Conservation (phyloP, 495 filamentous ascomycete genomes). For the Corynascus novoguineensis region DNA sequence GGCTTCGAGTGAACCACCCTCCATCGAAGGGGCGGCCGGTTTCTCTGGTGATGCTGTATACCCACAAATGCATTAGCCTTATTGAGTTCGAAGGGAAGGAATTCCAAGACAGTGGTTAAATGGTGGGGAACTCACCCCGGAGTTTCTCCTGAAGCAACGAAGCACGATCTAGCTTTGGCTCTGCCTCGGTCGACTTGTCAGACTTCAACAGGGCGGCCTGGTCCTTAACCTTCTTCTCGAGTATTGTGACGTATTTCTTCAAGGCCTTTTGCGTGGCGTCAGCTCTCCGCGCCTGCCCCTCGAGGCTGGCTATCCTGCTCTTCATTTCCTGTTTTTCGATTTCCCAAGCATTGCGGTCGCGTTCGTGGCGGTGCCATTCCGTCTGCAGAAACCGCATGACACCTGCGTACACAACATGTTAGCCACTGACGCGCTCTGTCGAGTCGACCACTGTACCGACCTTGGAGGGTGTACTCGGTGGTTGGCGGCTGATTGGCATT, state of each 20-base stretch:
- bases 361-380: constrained; percentile 98
- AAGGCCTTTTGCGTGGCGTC: constrained; percentile 83
- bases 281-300: constrained; percentile 78
- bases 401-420: constrained; percentile 46
- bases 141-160: constrained; percentile 45
- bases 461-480: constrained; percentile 98
- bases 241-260: constrained; percentile 80
- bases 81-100: not conserved
- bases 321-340: constrained; percentile 99
- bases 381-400: constrained; percentile 99
- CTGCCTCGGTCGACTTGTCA: constrained; percentile 27
- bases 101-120: not conserved
- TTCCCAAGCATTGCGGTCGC: constrained; percentile 97
- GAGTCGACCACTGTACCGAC: constrained; percentile 42
- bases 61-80: not conserved
- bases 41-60: constrained; percentile 26
- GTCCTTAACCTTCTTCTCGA: constrained; percentile 83
- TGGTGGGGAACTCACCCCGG: constrained; percentile 32
- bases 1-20: constrained; percentile 21
- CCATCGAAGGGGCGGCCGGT: constrained; percentile 7
- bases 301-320: constrained; percentile 89
- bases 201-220: constrained; percentile 47
- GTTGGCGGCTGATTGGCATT: constrained; percentile 62
- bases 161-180: constrained; percentile 42
- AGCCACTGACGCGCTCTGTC: constrained; percentile 11